Evolutionary conservation across 495 filamentous ascomycete genomes (phyloP), one percentile per base, ranked within the genome.

Genomic region (Daldinia decipiens): DNA sequence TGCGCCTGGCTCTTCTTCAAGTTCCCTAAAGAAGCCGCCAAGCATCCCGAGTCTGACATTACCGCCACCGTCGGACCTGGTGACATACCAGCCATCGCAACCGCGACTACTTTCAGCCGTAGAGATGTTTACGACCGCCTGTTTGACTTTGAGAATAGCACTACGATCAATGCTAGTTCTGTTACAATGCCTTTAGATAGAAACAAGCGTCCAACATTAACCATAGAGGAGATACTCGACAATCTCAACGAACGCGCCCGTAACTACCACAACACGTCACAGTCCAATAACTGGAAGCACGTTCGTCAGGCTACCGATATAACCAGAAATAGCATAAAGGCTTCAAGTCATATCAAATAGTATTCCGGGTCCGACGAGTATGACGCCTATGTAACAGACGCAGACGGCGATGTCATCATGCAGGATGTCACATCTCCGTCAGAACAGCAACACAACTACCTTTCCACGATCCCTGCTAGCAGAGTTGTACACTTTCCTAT

Each of bases 1-100:
- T 74, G 71, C 54, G 66, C 71, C 34, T 70, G 67, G 71, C 67
- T 67, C 32, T 70, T 70, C 62, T 74, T 67, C 54, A n/a, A 27
- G 34, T 70, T 67, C 45, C 71, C 66, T 26, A 36, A 36, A 32
- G 71, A 74, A 34, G 71, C 66, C 24, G 21, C 43, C 47, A 70
- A 40, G 29, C 53, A 72, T 24, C 64, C 64, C 15, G 55, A 65
- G 12, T 68, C 55, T 17, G 70, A 72, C 31, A 60, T 72, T 8
- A 51, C 17, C 38, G 64, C 60, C 7, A 51, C 26, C 19, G 39
- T 12, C 17, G 60, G 63, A 8, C 58, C 68, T 15, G 19, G 50
- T 21, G 40, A 51, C 45, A 34, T 27, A 17, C 4, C 39, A 27
- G 24, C 8, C 21, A 29, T 15, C 39, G 27, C 21, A 24, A 8